Base-by-base conservation (phyloP, 1,139 yeast species). In the Debaryomycetaceae sp. region DNA sequence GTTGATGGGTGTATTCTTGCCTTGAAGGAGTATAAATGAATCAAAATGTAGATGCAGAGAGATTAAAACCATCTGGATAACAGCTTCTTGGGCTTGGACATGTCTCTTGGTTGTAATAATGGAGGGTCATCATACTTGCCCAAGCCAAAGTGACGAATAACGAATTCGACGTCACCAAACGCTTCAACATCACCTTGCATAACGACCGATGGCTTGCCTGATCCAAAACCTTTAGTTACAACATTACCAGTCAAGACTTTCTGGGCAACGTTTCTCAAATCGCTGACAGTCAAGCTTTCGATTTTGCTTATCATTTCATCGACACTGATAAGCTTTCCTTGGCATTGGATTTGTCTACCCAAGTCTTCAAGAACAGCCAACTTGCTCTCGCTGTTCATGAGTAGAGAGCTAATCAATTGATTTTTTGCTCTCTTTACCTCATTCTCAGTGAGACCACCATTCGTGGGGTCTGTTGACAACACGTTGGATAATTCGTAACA, bases 341-440 rank as follows among this genome's bases (percentile, higher is more conserved):
- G 90, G 45, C 89, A 81, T 65, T 88, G 96, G 29, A 93, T 81
- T 65, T 93, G 99, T 63, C 99, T 81, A 9, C 99, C 99, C 65
- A 91, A 75, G 59, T 93, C 99, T 65, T 93, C 99, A 44, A 93
- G 72, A 56, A 87, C 91, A 14, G 95, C 96, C 73, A 93, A 78
- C 62, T 87, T 89, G 53, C 95, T 83, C 64, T 93, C 99, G 40
- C 91, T 77, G 59, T 91, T 93, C 97, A 93, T 93, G 60, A 93
- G 75, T 48, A 93, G 72, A 5, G 96, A 85, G n/a, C 95, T 84
- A 42, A 87, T 83, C 46, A 93, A 76, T 69, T 93, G 99, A 63
- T 89, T 91, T 65, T 93, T 93, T 27, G 98, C 97, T 52, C 99
- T 78, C 48, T 75, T 68, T 6, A 93, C 93, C 66, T 93, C 99